Percentiles rank a stretch among this genome's conserved stretches.
Evolutionary conservation across 164 flowering plant species (phyloP).

Genomic region (Tetracentron sinense): DNA sequence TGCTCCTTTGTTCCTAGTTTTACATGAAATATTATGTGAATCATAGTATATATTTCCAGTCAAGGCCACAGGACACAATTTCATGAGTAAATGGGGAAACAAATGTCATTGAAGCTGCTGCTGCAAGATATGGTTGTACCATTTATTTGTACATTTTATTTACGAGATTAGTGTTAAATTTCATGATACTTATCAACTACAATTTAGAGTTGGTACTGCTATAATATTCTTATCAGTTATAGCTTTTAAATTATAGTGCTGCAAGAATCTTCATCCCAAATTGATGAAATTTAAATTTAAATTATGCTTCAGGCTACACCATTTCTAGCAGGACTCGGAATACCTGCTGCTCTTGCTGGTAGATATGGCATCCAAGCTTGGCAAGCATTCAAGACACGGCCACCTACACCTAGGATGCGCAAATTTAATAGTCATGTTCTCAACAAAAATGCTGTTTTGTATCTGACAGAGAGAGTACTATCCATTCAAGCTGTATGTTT

Average conservation of each 20-base stretch:
- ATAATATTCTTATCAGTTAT: too few relatives aligned
- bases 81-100: too few relatives aligned
- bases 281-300: background rate
- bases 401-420: conserved; percentile 57
- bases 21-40: background rate
- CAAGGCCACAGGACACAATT: too few relatives aligned
- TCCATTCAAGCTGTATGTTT: too few relatives aligned
- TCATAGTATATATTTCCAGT: background rate
- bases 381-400: conserved; percentile 86
- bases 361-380: conserved; percentile 77
- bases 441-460: too few relatives aligned
- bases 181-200: background rate
- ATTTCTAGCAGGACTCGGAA: conserved; percentile 66
- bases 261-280: background rate
- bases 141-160: too few relatives aligned
- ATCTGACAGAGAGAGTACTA: too few relatives aligned
- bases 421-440: too few relatives aligned
- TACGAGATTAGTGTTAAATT: too few relatives aligned
- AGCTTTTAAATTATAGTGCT: background rate
- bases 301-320: conserved; percentile 53
- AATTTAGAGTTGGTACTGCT: background rate
- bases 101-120: too few relatives aligned
- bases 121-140: too few relatives aligned
- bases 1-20: too few relatives aligned
- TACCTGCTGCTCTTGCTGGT: conserved; percentile 86